Evolutionary conservation across 2,329 filamentous ascomycete species (phyloP).

Genomic region (Aureobasidium sp.): DNA sequence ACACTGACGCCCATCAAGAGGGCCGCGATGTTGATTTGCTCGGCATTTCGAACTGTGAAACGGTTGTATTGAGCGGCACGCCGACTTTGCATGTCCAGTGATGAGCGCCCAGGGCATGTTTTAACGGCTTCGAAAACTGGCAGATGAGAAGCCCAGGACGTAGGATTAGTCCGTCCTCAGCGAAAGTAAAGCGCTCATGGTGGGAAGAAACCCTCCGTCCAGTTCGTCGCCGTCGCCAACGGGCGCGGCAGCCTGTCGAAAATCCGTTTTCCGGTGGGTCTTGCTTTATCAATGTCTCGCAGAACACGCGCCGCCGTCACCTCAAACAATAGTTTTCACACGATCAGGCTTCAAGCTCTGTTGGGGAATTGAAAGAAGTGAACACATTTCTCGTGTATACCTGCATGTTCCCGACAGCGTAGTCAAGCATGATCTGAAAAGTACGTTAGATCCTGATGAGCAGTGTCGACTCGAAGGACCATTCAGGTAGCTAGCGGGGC

Average conservation of each 20-base stretch:
- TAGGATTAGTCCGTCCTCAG: background rate
- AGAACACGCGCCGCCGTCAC: background rate
- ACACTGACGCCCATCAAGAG: background rate
- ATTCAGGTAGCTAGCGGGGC: no score
- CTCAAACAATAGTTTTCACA: background rate
- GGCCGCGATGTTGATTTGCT: background rate
- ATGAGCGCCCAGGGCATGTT: background rate
- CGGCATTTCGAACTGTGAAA: conserved; percentile 6
- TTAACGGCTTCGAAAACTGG: background rate
- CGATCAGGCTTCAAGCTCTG: background rate
- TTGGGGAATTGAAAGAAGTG: background rate
- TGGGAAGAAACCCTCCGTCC: background rate
- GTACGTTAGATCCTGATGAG: no score
- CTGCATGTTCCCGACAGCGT: background rate
- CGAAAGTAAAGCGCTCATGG: background rate
- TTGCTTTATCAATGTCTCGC: conserved; percentile 14
- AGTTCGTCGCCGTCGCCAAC: background rate
- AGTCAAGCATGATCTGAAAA: background rate
- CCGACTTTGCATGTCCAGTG: background rate
- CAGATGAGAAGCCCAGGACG: background rate
- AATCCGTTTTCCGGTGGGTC: background rate
- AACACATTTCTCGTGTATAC: conserved; percentile 6
- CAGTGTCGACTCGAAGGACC: no score
- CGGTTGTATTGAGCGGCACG: conserved; percentile 13
- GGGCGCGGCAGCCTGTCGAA: background rate